These are phyloP conservation scores for Pythium coloratum DNA, from an alignment of 352 stramenopile genomes.

Conservation along the genomic window DNA sequence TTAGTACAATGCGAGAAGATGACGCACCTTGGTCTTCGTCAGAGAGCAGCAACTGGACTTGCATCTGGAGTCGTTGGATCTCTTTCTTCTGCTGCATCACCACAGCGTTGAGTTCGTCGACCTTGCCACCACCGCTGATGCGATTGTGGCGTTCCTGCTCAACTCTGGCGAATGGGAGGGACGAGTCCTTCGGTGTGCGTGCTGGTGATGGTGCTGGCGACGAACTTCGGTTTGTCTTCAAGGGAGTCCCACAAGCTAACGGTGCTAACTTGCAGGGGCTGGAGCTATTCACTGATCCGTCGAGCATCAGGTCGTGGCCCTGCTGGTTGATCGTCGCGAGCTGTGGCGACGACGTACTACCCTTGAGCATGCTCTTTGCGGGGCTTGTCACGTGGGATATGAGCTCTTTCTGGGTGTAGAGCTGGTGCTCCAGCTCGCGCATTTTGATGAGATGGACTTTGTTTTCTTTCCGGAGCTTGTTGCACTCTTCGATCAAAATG, in stretches of 20 bases:
- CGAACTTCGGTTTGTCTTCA: background rate
- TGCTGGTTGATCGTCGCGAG: conserved; percentile 14
- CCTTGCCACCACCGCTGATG: conserved; percentile 25
- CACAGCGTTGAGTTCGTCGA: conserved; percentile 44
- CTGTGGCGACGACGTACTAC: conserved; percentile 16
- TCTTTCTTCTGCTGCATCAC: conserved; percentile 66
- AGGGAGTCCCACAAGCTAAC: conserved; percentile 5
- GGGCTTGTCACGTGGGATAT: conserved; percentile 8
- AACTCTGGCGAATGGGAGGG: conserved; percentile 50
- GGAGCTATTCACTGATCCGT: background rate
- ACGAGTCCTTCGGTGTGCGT: conserved; percentile 10
- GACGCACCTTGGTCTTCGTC: conserved; percentile 30
- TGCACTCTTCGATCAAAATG: conserved; percentile 80
- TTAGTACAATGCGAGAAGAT: background rate
- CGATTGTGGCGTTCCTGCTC: conserved; percentile 42
- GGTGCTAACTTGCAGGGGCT: conserved; percentile 13
- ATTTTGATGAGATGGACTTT: conserved; percentile 64
- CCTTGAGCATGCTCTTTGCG: background rate
- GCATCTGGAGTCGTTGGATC: conserved; percentile 64
- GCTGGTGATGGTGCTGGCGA: conserved; percentile 8
- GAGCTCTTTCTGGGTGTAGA: conserved; percentile 19
- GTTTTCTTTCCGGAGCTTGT: conserved; percentile 73
- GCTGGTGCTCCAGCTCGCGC: conserved; percentile 57
- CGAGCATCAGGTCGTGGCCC: conserved; percentile 13
- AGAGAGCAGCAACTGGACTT: conserved; percentile 63